Percentiles rank a stretch among this genome's conserved stretches.
Conservation (phyloP, 2,329 filamentous ascomycete species). For the Clonostachys solani region DNA sequence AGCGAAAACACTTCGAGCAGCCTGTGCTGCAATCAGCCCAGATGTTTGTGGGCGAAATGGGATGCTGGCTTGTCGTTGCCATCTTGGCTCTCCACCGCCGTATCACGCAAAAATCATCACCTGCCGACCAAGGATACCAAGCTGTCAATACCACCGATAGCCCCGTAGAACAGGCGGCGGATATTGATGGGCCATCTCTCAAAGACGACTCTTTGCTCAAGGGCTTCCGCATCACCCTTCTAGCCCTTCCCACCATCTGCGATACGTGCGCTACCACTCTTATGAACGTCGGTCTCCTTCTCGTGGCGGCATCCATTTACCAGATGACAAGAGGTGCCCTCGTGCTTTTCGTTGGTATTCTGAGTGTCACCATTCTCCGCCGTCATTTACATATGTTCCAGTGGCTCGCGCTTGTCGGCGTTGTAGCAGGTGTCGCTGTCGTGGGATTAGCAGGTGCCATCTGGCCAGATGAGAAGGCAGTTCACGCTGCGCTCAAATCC, state of each 20-base stretch:
- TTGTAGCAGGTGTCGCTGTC: constrained; percentile 81
- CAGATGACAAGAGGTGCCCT: constrained; percentile 97
- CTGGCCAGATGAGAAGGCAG: constrained; percentile 61
- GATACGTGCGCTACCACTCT: constrained; percentile 94
- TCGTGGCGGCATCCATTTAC: constrained; percentile 94
- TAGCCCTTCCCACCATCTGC: constrained; percentile 84
- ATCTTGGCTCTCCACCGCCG: constrained; percentile 62
- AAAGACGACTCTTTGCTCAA: constrained; percentile 47
- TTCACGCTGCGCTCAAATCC: constrained; percentile 28
- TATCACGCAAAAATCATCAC: constrained; percentile 38
- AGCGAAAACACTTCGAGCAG: constrained; percentile 79
- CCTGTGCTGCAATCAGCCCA: constrained; percentile 94
- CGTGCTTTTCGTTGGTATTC: constrained; percentile 91
- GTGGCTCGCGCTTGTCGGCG: constrained; percentile 83
- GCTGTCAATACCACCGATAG: constrained; percentile 50
- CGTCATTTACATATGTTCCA: constrained; percentile 81
- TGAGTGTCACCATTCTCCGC: constrained; percentile 87
- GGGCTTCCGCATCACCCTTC: constrained; percentile 67
- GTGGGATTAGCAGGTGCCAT: constrained; percentile 88
- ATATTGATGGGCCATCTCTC: constrained; percentile 16
- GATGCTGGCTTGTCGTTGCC: constrained; percentile 89
- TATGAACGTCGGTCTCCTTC: constrained; percentile 93
- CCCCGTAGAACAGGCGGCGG: constrained; percentile 11
- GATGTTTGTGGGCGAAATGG: constrained; percentile 97
- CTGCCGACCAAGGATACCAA: constrained; percentile 56